Base-by-base conservation (phyloP, 1,284 basidiomycete species). In the Gomphus bonarii region DNA sequence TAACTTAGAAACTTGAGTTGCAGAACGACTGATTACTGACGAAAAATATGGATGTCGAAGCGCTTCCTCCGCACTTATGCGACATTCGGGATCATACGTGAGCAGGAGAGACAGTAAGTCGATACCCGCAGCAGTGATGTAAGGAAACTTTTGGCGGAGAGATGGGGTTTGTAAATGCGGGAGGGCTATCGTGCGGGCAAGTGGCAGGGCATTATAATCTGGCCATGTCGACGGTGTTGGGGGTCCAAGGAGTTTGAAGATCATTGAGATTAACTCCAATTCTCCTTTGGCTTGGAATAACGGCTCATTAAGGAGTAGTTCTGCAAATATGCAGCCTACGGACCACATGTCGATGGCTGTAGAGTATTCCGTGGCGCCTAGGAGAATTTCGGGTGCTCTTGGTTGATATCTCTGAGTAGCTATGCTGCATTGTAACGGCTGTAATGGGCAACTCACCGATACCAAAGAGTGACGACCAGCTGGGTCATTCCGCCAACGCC, bases 331-430 rank as follows among this genome's bases (percentile, higher is more conserved):
- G 74, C 97, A 99, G 3, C 97, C 97, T n/a, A 99, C 87, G 50
- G 93, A 97, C 97, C 97, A 99, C 84, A 99, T 87, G 70, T 99
- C 97, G 63, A 99, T 85, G 1, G 95, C 89, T 10, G 95, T 97
- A 9, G 92, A 91, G 71, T 99, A 99, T 50, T 88, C 90, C 54
- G 84, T 87, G 16, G 89, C 90, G 11, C 95, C 97, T 18, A 99
- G 76, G 10, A 99, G 77, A 36, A 99, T 88, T 74, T 99, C 97
- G 2, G 97, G 97, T 6, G 97, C 91, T 52, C 95, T 95, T 66
- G 9, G n/a, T 30, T 42, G 63, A n/a, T 14, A 18, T 20, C n/a
- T 5, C 10, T 36, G 20, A 36, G 40, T 11, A 35, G 47, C 12
- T 44, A 44, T 22, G 62, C 40, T 52, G 59, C 54, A 58, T 50